These are phyloP conservation scores for Jatropha curcas DNA, from an alignment of 345 rosid genomes.

Conservation along the genomic window DNA sequence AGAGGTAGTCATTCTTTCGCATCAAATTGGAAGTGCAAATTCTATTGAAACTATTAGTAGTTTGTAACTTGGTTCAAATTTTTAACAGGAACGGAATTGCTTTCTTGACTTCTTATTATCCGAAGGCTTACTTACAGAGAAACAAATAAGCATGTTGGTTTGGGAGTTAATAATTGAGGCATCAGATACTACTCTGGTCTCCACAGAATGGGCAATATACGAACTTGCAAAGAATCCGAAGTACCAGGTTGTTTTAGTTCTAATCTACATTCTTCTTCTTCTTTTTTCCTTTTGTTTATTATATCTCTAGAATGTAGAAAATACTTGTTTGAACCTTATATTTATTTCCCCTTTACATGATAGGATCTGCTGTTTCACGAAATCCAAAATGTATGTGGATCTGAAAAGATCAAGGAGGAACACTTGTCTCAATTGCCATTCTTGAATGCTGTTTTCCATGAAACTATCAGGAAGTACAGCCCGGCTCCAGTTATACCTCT, in stretches of 20 bases:
- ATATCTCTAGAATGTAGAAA: no score
- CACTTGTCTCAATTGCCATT: slow-evolving; percentile 53
- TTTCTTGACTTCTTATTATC: slow-evolving; percentile 59
- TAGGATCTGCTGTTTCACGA: slow-evolving; percentile 56
- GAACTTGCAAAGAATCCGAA: slow-evolving; percentile 71
- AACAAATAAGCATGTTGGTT: slow-evolving; percentile 57
- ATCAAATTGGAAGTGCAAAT: background rate
- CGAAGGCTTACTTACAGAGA: slow-evolving; percentile 61
- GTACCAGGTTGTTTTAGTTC: slow-evolving; percentile 46
- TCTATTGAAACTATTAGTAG: background rate
- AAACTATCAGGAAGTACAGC: slow-evolving; percentile 77
- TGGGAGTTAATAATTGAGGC: slow-evolving; percentile 83
- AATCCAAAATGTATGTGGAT: slow-evolving; percentile 50
- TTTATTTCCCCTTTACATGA: background rate
- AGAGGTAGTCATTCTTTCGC: slow-evolving; percentile 35
- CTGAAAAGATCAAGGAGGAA: slow-evolving; percentile 63
- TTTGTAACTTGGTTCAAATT: slow-evolving; percentile 1
- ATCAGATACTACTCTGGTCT: slow-evolving; percentile 72
- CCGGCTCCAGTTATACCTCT: slow-evolving; percentile 71
- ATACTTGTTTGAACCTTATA: background rate
- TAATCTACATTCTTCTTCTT: no score
- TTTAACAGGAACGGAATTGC: slow-evolving; percentile 52
- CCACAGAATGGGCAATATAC: slow-evolving; percentile 88
- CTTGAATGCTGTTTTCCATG: slow-evolving; percentile 71
- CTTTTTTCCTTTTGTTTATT: no score